phyloP scores from a whole-genome alignment of 345 rosid species.

The Populus deltoides region DNA sequence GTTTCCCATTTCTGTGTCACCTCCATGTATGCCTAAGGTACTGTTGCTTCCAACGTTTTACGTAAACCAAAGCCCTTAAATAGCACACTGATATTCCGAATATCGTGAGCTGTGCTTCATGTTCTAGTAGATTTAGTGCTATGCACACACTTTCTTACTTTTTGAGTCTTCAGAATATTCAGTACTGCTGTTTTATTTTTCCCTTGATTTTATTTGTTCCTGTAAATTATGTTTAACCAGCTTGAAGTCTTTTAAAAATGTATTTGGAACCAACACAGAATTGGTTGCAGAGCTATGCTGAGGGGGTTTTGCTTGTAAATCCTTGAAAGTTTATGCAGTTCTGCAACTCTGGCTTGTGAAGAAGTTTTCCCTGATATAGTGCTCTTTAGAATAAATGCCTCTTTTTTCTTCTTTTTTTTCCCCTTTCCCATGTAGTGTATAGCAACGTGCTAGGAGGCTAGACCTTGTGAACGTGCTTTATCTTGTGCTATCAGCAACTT shows the following conservation, averaged over 20 bases:
- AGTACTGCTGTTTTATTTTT: not conserved
- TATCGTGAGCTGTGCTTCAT: not conserved
- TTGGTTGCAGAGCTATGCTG: not conserved
- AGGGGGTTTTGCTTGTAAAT: not conserved
- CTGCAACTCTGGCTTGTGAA: not conserved
- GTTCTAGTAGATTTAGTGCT: not conserved
- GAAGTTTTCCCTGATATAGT: not conserved
- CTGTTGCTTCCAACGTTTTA: not conserved
- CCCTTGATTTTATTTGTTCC: not conserved
- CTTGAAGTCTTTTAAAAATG: not conserved
- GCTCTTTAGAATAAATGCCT: not conserved
- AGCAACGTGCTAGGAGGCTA: not conserved
- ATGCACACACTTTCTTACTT: not conserved
- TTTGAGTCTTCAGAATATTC: not conserved
- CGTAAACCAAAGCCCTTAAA: not conserved
- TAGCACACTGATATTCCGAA: not conserved
- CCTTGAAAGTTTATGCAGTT: not conserved
- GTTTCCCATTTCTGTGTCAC: too few relatives aligned
- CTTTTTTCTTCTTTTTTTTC: not conserved
- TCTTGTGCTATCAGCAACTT: not conserved
- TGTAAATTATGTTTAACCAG: not conserved
- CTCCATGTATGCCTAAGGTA: not conserved
- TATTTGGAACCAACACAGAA: too few relatives aligned
- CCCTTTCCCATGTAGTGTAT: not conserved
- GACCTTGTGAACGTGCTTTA: not conserved